Evolutionary conservation across 352 stramenopile genomes (phyloP).

Genomic region (Halophytophthora polymorphica): DNA sequence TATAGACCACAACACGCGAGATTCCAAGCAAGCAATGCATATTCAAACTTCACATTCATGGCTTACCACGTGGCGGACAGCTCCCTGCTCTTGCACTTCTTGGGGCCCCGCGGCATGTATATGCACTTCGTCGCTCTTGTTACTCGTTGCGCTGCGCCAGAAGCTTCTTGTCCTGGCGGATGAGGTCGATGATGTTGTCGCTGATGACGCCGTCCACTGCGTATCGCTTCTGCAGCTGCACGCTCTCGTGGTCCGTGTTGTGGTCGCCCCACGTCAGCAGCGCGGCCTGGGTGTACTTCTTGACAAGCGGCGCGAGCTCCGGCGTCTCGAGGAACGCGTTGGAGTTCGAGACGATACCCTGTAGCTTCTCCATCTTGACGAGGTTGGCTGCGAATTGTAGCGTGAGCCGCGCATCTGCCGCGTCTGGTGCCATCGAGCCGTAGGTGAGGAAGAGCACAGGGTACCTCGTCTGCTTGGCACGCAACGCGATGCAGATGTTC

Average conservation of each 20-base stretch:
- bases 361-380: slow-evolving; percentile 58
- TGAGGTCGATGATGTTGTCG: slow-evolving; percentile 80
- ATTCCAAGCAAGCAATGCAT: too few relatives aligned
- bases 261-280: slow-evolving; percentile 78
- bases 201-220: slow-evolving; percentile 78
- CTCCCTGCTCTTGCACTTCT: not conserved
- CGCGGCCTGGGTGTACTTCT: slow-evolving; percentile 33
- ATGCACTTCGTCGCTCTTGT: slow-evolving; percentile 1
- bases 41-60: not conserved
- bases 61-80: too few relatives aligned
- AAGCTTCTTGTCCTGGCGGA: slow-evolving; percentile 44
- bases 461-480: slow-evolving; percentile 70
- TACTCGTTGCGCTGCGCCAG: slow-evolving; percentile 8
- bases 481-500: slow-evolving; percentile 59
- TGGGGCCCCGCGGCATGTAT: too few relatives aligned
- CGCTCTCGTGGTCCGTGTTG: slow-evolving; percentile 70
- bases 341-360: slow-evolving; percentile 77
- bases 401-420: slow-evolving; percentile 52
- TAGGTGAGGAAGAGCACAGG: slow-evolving; percentile 76
- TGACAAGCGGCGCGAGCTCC: slow-evolving; percentile 47
- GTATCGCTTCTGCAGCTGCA: slow-evolving; percentile 68
- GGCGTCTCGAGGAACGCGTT: slow-evolving; percentile 57
- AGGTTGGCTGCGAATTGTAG: slow-evolving; percentile 65
- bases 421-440: slow-evolving; percentile 42
- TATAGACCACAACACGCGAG: too few relatives aligned